Evolutionary conservation across 2,329 filamentous ascomycete species (phyloP), one percentile per base, ranked within the genome.

Genomic region (Xylariaceae sp.): DNA sequence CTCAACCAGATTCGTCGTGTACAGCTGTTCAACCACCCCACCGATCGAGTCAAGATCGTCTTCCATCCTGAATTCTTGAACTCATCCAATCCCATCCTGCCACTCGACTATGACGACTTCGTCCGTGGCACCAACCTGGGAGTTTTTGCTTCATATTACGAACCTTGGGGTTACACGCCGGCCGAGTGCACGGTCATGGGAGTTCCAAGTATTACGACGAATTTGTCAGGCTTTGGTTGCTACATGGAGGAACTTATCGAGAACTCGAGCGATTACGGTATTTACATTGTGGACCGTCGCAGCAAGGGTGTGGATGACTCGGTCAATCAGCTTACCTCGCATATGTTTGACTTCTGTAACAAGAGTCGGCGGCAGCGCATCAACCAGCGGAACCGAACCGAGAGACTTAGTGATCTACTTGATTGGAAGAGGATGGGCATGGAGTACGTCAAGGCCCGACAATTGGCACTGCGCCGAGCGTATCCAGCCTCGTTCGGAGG

Each of bases 391-490:
- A 99, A 99, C 74, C 85, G 94, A 49, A 99, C 94, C 0, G 94
- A 99, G 77, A 85, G 94, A 44, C 77, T 99, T 49, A 96, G 91
- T 66, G 94, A 99, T 69, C 78, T 99, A 54, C 80, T 99, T 39
- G 94, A 99, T 74, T 99, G 94, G 94, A 97, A 97, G 81, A 83
- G 94, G 45, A 99, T 99, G 94, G 94, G 94, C 18, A 87, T 97
- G 86, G 94, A 99, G 74, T 99, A 99, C 68, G 90, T 97, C 74
- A 99, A 97, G 78, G 94, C 94, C 33, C 84, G 94, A 45, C 94
- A 97, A 71, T 74, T 99, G 66, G 94, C 94, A 19, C 78, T 99
- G 58, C 82, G 94, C 64, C 83, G 94, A 71, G 94, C 94, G 17
- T 99, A 97, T 71, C 93, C 94, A 45, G 79, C 81, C 47, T 93